Evolutionary conservation across 495 filamentous ascomycete species (phyloP), one percentile per base, ranked within the genome.

Genomic region (Elasticomyces elasticus): DNA sequence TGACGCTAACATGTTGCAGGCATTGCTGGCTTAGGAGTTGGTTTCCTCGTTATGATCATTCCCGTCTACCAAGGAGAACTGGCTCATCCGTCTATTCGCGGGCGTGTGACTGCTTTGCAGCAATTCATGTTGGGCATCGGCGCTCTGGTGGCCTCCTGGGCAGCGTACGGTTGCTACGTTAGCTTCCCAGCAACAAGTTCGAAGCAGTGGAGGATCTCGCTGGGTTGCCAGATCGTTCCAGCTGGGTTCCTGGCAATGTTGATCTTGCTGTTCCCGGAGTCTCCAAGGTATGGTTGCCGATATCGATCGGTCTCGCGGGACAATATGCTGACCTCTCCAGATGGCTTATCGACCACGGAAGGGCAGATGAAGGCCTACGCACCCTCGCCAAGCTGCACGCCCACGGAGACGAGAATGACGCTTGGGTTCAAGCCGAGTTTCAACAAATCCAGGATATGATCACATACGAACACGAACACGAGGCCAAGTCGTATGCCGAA

Each of bases 401-500:
- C 9, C 70, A 78, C 43, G 80, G 79, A 33, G 67, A 83, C 53
- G 63, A 71, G 5, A 65, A 75, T 44, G 79, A 86, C 56, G 54
- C 77, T 3, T 84, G 77, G 75, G 79, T 84, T n/a, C 71, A 67
- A 9, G 79, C 79, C 1, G 80, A 84, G 62, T 82, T 79, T 59
- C 74, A 81, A n/a, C 74, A 79, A 56, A 84, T 87, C 56, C 79
- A 80, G 61, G 83, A 79, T 20, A 68, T 69, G n/a, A 75, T 82
- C 42, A 75, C 62, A 52, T 79, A 66, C 43, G 74, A 72, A 54
- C 74, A 66, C 44, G 83, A 84, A 61, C 66, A 85, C 47, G 80
- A 82, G 61, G 84, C 83, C 15, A 85, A 83, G 64, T 83, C 78
- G 6, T 86, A 85, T 61, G 23, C 64, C 1, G 84, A 86, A 57